Base-by-base conservation (phyloP, 2,329 filamentous ascomycete genomes). In the Pseudogymnoascus destructans region DNA sequence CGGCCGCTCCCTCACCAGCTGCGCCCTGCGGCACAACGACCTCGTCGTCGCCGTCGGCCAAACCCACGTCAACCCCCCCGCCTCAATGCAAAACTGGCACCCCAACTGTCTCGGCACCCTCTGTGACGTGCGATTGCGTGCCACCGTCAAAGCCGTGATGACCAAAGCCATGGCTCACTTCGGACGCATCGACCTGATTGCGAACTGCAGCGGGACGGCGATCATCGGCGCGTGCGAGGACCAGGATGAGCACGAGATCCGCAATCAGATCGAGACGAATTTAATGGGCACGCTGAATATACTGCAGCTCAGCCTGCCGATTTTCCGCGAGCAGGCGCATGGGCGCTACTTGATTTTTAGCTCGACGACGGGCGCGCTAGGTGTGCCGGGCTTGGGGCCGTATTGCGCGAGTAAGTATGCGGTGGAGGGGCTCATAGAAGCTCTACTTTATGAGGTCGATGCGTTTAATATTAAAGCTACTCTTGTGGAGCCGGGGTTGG, bases 391-490 rank as follows among this genome's bases (percentile, higher is more conserved):
- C 0, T 73, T 97, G 5, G 92, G 92, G 0, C 92, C 92, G 0
- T 97, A 95, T 69, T 97, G 92, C 71, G 93, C 93, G 1, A 95
- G 90, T 13, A 98, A 97, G 70, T 97, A 96, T 72, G 93, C 93
- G 0, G 89, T 95, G 3, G 93, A 98, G 69, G 93, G 92, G 0
- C 75, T 98, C 58, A 90, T 97, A 65, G 93, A 98, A 72, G 91
- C 89, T 13, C 92, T 98, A 87, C 79, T 96, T 13, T 97, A 97
- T 72, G 93, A 98, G 70, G 85, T 95, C 35, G 91, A 96, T 59
- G 75, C 77, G 0, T 96, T 95, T 73, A 92, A 93, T 68, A 87
- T 97, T 71, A 95, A 95, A 71, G 89, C 89, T 0, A 96, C 92
- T 1, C 79, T 98, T 5, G 91, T 97, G 0, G 89, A 96, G 67